Evolutionary conservation across 2,329 filamentous ascomycete genomes (phyloP), one percentile per base, ranked within the genome.

Genomic region (Venturia asperata): DNA sequence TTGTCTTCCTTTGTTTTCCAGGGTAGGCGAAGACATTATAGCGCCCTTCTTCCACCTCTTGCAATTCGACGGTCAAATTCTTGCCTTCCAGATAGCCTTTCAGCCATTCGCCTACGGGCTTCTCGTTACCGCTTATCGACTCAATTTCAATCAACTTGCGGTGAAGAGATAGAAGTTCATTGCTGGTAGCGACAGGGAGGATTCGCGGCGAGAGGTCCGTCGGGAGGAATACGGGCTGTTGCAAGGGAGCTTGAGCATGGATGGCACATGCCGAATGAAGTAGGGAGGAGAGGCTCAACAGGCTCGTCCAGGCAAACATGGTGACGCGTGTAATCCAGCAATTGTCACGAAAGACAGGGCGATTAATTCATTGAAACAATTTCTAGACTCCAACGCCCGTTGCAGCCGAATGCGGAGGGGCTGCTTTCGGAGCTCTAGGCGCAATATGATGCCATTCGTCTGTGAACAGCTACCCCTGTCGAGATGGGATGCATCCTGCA

Each of bases 1-100:
- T 82, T 1, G 86, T 83, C 11, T 81, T 77, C 45, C 81, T 79
- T 19, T 76, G 75, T 60, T 76, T 73, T 30, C 77, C 77, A 1
- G 79, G 76, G 67, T 84, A 91, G 1, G 92, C 92, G 49, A 92
- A 79, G 61, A 96, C 80, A 71, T 96, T 96, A 79, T 88, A 92
- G 52, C 89, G 82, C 41, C 76, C 73, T 47, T 77, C 68, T 64
- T 77, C 74, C 63, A 78, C 73, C 73, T 79, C 72, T 70, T 89
- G 86, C 66, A 80, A 82, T 69, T 88, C 82, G 41, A 88, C 85
- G 0, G 80, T 84, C 75, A 87, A 88, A 69, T 83, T 81, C 67
- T 82, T 80, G 3, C 76, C 72, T 66, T 80, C 74, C 6, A 96
- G 84, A 71, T 90, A 91, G 0, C 82, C 77, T 43, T 83, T 80